Base-by-base conservation (phyloP, 1,284 basidiomycete species). In the Puccinia novopanici region DNA sequence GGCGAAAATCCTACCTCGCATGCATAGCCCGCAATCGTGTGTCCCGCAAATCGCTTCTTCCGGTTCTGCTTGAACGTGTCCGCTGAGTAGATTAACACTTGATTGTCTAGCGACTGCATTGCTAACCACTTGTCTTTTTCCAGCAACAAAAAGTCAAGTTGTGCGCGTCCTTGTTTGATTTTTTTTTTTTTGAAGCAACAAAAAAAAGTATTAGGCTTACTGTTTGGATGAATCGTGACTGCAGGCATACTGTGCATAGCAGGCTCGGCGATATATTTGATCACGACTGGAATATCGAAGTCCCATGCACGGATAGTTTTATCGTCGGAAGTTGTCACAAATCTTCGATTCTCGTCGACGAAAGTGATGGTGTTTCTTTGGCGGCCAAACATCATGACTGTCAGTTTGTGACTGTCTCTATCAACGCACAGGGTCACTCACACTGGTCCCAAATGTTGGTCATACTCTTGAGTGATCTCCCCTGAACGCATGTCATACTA, bases 161-260 rank as follows among this genome's bases (percentile, higher is more conserved):
- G 17, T 19, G 45, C 10, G 8, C 45, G 45, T 48, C 45, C 17
- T 19, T 19, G 12, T 48, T 19, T 45, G 8, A 6, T 45, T 45
- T n/a, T 15, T 6, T 48, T 48, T 2, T 17, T 54, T 12, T 54
- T 54, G 15, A 61, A 37, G 37, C 8, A 34, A 61, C 1, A n/a
- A 27, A 75, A 74, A 67, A 37, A 59, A 78, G 10, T 67, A 22
- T n/a, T 27, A 90, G 34, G 34, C 93, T 83, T 86, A 96, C 94
- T 92, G 81, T 91, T 94, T 13, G 97, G 97, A 86, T 98, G 94
- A 45, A 95, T 87, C 12, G 94, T 93, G 54, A 98, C 95, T 22
- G 96, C 93, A 15, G 97, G 97, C 95, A 99, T 98, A 50, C 94
- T 97, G 87, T 99, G 95, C 97, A 99, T 99, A 85, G 94, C 92